phyloP scores from a whole-genome alignment of 148 eudicot species.

The Nepenthes mirabilis region DNA sequence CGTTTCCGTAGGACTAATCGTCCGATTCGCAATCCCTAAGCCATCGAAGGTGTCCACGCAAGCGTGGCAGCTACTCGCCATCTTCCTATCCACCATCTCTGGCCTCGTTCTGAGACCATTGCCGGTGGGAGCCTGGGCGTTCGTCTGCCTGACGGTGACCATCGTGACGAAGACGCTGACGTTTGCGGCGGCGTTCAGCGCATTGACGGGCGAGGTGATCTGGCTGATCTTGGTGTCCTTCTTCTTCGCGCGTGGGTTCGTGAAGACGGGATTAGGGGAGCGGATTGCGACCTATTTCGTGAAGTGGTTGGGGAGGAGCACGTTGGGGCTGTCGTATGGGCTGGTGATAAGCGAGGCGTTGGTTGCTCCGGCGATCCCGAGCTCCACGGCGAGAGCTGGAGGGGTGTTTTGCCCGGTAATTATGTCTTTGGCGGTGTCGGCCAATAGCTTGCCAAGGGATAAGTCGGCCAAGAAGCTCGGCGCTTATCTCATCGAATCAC shows the following conservation, averaged over 20 bases:
- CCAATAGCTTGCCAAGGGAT: constrained; percentile 48
- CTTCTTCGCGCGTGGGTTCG: constrained; percentile 85
- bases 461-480: constrained; percentile 63
- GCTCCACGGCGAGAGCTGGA: constrained; percentile 87
- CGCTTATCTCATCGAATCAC: constrained; percentile 50
- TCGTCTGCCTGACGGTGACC: constrained; percentile 41
- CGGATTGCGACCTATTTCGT: constrained; percentile 67
- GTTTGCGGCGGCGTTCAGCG: constrained; percentile 48
- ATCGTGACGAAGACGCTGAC: constrained; percentile 48
- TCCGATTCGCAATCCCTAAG: constrained; percentile 59
- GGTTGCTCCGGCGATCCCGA: constrained; percentile 79
- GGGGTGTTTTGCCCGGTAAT: constrained; percentile 82
- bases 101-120: constrained; percentile 57
- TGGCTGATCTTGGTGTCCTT: constrained; percentile 87
- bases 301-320: constrained; percentile 61
- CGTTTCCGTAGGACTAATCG: constrained; percentile 26
- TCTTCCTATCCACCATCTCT: constrained; percentile 54
- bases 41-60: constrained; percentile 37
- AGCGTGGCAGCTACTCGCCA: constrained; percentile 69
- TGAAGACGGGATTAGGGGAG: constrained; percentile 73
- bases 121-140: constrained; percentile 83
- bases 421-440: constrained; percentile 42
- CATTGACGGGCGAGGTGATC: constrained; percentile 62
- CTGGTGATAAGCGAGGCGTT: constrained; percentile 64
- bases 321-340: constrained; percentile 72